Base-by-base conservation (phyloP, 2,329 filamentous ascomycete genomes). In the Verticillium zaregamsianum region DNA sequence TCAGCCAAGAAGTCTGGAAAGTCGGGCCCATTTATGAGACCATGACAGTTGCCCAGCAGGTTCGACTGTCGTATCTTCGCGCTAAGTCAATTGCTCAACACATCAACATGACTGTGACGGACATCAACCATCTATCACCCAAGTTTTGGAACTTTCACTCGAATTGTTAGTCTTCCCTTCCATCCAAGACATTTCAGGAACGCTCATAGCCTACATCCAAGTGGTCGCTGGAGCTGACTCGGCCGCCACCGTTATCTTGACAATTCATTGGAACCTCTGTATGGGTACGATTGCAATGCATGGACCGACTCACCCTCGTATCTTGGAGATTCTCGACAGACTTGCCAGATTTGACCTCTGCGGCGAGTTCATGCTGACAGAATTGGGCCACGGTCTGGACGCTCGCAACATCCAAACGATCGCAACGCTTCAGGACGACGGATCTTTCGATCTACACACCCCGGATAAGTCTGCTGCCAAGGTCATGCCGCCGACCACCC, bases 351-450 rank as follows among this genome's bases (percentile, higher is more conserved):
- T 72, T 59, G 64, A 70, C 2, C 17, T 65, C 32, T 68, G 65
- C 40, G 70, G 71, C 28, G 68, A 75, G 56, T 79, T 75, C 59
- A 68, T 79, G 68, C 67, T 79, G 2, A 79, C 75, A 0, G 76
- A 79, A 60, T 61, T 77, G 5, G 73, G 73, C 1, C 76, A 77
- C 60, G 76, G 76, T 1, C 66, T 77, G 3, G 76, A 78, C 62
- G 74, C 75, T 2, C 65, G 68, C 2, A 76, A 77, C 35, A 57
- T 79, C 5, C 71, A 78, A 61, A 78, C 76, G 2, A 76, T 69
- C 0, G 75, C 74, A 6, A 76, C 72, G 2, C 60, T 73, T 5
- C 64, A 71, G 2, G 58, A 68, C 3, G 69, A 77, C 60, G 75
- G 74, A 0, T 68, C 65, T 6, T 75, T 75, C 64, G 66, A 70